Conservation (phyloP, 257 asterid genomes). For the Pogostemon cablin region DNA sequence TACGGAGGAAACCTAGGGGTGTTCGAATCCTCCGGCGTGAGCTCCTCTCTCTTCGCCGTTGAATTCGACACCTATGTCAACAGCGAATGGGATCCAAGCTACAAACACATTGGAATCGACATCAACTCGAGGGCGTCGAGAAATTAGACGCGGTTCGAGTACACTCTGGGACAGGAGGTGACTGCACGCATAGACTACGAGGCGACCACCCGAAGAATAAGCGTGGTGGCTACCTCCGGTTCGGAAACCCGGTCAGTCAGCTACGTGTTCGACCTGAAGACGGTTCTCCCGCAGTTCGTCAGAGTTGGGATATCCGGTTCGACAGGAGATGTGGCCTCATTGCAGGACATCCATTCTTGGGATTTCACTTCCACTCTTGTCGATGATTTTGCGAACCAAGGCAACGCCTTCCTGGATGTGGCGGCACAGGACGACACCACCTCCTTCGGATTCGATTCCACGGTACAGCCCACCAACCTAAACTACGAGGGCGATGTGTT, state of each 20-base stretch:
- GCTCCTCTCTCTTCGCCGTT: not conserved
- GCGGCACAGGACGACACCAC: too few relatives aligned
- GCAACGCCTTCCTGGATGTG: too few relatives aligned
- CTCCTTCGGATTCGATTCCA: too few relatives aligned
- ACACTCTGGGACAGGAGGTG: not conserved
- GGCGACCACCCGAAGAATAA: not conserved
- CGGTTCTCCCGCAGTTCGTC: not conserved
- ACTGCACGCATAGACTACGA: not conserved
- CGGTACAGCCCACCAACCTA: too few relatives aligned
- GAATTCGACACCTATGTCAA: slow-evolving; percentile 3
- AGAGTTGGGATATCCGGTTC: not conserved
- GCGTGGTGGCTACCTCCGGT: not conserved
- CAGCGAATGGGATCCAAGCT: not conserved
- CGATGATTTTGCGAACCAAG: too few relatives aligned
- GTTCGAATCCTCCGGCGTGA: not conserved
- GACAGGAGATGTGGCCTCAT: not conserved
- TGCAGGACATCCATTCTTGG: not conserved
- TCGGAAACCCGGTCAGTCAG: not conserved
- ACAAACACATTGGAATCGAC: not conserved
- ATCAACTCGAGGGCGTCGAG: not conserved
- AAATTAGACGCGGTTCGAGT: not conserved
- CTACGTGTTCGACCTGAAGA: slow-evolving; percentile 19
- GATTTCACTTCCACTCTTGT: slow-evolving; percentile 1
- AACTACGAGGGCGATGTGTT: too few relatives aligned
- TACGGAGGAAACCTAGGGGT: not conserved